A percentile compares a stretch with the other conserved stretches of the same genome.
Conservation (phyloP, 2,329 filamentous ascomycete genomes). For the Fusarium sp. region DNA sequence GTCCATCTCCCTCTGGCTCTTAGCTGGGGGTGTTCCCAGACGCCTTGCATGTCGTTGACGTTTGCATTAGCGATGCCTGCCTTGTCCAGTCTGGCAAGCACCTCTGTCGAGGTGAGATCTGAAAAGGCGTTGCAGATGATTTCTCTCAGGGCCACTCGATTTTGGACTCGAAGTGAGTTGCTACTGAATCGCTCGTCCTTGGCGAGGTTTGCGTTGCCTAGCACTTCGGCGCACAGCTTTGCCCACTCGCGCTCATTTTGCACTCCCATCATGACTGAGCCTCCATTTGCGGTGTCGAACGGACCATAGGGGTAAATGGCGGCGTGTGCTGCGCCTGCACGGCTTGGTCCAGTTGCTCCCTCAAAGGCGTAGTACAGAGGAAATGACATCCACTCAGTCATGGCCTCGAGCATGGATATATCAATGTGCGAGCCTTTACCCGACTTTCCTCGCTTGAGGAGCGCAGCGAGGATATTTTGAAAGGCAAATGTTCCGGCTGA, state of each 20-base stretch:
- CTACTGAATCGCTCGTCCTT: constrained; percentile 60
- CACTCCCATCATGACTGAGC: constrained; percentile 66
- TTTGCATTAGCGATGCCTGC: constrained; percentile 67
- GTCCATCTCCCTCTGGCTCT: constrained; percentile 64
- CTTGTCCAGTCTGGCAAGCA: constrained; percentile 57
- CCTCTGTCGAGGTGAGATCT: constrained; percentile 53
- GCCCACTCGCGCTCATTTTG: constrained; percentile 70
- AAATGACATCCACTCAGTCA: constrained; percentile 71
- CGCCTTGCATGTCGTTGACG: constrained; percentile 65
- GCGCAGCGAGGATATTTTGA: constrained; percentile 62
- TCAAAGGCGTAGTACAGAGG: constrained; percentile 66
- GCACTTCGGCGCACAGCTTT: constrained; percentile 60
- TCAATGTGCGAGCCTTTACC: constrained; percentile 63
- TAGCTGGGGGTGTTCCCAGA: constrained; percentile 67
- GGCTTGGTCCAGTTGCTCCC: constrained; percentile 55
- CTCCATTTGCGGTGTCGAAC: constrained; percentile 61
- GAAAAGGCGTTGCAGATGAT: constrained; percentile 61
- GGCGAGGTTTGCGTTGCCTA: constrained; percentile 56
- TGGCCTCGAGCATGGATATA: constrained; percentile 69
- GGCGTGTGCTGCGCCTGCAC: constrained; percentile 65
- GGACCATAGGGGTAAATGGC: constrained; percentile 69
- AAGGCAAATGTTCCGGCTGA: constrained; percentile 65
- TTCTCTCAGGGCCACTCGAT: constrained; percentile 58
- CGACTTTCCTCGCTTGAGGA: constrained; percentile 62
- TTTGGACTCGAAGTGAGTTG: constrained; percentile 60